phyloP scores from a whole-genome alignment of 1,284 basidiomycete species.

The Microbotryum intermedium region DNA sequence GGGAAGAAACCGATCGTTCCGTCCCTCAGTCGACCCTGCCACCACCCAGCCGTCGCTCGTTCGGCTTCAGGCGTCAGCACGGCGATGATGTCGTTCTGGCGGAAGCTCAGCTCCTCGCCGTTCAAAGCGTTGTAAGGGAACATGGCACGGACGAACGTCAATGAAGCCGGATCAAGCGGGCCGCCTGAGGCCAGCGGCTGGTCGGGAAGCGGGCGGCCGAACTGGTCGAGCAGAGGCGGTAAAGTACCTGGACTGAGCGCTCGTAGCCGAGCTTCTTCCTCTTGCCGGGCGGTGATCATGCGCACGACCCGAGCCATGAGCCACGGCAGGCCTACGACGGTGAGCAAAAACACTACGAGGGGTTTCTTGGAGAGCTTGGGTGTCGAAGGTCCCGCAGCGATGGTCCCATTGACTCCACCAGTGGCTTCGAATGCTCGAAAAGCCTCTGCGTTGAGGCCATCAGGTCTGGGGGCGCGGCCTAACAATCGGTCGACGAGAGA shows the following conservation, averaged over 20 bases:
- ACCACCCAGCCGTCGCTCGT: conserved; percentile 78
- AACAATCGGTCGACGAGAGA: conserved; percentile 40
- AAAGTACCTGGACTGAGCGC: conserved; percentile 37
- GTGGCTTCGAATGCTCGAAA: conserved; percentile 28
- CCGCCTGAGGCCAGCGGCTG: conserved; percentile 53
- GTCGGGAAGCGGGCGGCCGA: conserved; percentile 38
- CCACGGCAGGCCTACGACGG: conserved; percentile 89
- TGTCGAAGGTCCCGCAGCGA: conserved; percentile 37
- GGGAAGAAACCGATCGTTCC: conserved; percentile 97
- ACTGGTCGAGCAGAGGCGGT: conserved; percentile 27
- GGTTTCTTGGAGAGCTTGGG: conserved; percentile 59
- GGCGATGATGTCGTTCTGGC: conserved; percentile 89
- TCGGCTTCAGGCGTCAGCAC: conserved; percentile 76
- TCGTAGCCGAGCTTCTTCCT: conserved; percentile 40
- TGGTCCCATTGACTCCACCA: background rate
- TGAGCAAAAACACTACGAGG: conserved; percentile 85
- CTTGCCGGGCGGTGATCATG: conserved; percentile 58
- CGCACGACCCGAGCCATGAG: conserved; percentile 85
- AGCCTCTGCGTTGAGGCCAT: conserved; percentile 22
- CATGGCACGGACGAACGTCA: conserved; percentile 80
- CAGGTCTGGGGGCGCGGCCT: conserved; percentile 10
- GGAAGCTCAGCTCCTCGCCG: conserved; percentile 62
- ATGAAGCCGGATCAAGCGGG: conserved; percentile 46
- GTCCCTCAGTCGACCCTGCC: conserved; percentile 88
- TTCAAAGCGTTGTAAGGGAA: conserved; percentile 53